A percentile compares a stretch with the other conserved stretches of the same genome.
phyloP scores from a whole-genome alignment of 2,329 filamentous ascomycete genomes.

The Trichoderma pleuroti region DNA sequence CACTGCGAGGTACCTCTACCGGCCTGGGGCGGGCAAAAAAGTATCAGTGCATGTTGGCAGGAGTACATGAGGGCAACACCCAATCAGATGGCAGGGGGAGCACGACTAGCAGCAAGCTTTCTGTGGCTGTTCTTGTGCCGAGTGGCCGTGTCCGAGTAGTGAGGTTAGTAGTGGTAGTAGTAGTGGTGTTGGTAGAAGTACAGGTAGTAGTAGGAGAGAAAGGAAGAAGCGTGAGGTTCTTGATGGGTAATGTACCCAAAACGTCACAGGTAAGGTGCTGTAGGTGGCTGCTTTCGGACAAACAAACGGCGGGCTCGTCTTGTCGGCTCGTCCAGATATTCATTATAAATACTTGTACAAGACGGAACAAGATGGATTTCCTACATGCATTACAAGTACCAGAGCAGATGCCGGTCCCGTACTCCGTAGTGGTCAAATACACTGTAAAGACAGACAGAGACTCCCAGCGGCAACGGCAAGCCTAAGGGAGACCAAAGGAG shows the following conservation, averaged over 20 bases:
- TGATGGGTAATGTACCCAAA: background rate
- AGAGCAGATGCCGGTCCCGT: background rate
- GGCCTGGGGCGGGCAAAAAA: background rate
- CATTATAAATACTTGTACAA: background rate
- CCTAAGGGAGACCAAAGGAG: constrained; percentile 6
- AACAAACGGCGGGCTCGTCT: background rate
- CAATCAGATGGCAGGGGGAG: background rate
- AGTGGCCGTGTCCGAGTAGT: background rate
- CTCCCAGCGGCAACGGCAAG: background rate
- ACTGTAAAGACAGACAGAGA: background rate
- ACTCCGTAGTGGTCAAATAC: background rate
- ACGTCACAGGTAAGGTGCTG: background rate
- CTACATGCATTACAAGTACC: background rate
- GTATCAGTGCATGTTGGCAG: background rate
- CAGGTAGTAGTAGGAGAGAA: background rate
- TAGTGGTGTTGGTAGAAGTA: too few relatives aligned
- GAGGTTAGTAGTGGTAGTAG: too few relatives aligned
- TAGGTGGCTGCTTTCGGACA: background rate
- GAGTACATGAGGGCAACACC: background rate
- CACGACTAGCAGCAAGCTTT: background rate
- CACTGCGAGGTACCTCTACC: background rate
- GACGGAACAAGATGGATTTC: background rate
- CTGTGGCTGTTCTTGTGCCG: background rate
- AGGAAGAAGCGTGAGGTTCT: background rate
- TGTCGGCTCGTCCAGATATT: background rate